Percentiles rank a stretch among this genome's conserved stretches.
These are phyloP conservation scores for Lipomyces sp. DNA, from an alignment of 805 yeast species.

Conservation along the genomic window DNA sequence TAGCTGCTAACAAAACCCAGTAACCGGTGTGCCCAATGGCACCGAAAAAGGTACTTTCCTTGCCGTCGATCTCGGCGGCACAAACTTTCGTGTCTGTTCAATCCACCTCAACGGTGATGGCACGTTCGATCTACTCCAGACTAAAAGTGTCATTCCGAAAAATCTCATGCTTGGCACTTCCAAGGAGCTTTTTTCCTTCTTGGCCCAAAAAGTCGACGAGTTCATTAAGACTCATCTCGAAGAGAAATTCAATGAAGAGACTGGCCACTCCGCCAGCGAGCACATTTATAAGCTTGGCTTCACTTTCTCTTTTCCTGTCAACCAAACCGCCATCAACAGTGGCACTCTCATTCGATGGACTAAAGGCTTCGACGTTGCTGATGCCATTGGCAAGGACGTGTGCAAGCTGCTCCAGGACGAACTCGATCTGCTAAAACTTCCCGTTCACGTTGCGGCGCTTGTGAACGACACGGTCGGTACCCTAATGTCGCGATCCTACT, in stretches of 20 bases:
- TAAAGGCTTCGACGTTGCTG: constrained; percentile 87
- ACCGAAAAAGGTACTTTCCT: constrained; percentile 78
- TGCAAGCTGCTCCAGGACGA: constrained; percentile 73
- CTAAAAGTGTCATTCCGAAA: constrained; percentile 77
- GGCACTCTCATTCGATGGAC: constrained; percentile 95
- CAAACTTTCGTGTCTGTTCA: constrained; percentile 93
- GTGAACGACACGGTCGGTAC: constrained; percentile 98
- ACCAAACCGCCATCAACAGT: constrained; percentile 76
- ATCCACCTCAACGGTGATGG: constrained; percentile 65
- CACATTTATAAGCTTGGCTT: constrained; percentile 75
- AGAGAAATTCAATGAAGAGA: constrained; percentile 48
- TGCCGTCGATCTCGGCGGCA: constrained; percentile 96
- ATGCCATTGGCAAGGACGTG: constrained; percentile 83
- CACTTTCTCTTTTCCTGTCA: constrained; percentile 92
- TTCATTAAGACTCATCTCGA: constrained; percentile 73
- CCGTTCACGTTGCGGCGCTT: constrained; percentile 74
- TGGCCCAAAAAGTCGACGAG: constrained; percentile 69
- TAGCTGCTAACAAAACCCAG: constrained; percentile 43
- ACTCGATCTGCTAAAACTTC: constrained; percentile 61
- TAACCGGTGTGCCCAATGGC: constrained; percentile 84
- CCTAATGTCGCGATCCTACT: constrained; percentile 82
- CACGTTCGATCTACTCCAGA: constrained; percentile 75
- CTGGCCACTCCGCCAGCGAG: constrained; percentile 34
- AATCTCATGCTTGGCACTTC: constrained; percentile 72
- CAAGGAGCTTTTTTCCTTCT: constrained; percentile 69